These are phyloP conservation scores for Cercospora sojina DNA, from an alignment of 2,329 filamentous ascomycete species.

Conservation along the genomic window DNA sequence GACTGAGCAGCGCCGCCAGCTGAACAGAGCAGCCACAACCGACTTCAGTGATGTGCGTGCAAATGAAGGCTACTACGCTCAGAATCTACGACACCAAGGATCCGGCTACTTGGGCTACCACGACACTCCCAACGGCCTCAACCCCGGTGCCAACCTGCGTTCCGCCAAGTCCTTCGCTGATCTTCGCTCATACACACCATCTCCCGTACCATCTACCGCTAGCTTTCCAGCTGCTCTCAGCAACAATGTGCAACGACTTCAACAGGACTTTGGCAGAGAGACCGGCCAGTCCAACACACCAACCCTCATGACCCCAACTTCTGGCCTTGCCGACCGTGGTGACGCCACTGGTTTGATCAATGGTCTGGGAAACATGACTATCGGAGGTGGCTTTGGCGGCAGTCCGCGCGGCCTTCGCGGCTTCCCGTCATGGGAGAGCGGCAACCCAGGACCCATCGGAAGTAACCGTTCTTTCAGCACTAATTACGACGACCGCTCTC, in stretches of 20 bases:
- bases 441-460: constrained; percentile 60
- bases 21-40: constrained; percentile 94
- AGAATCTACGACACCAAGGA: constrained; percentile 74
- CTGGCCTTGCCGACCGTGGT: constrained; percentile 34
- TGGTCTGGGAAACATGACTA: constrained; percentile 60
- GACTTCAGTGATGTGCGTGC: constrained; percentile 85
- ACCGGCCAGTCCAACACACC: constrained; percentile 64
- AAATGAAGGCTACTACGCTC: constrained; percentile 71
- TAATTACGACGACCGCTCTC: constrained; percentile 56
- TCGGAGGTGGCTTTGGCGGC: constrained; percentile 53
- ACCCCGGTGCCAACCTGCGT: constrained; percentile 75
- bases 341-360: constrained; percentile 55
- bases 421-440: constrained; percentile 61
- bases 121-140: constrained; percentile 65
- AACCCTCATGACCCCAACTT: constrained; percentile 60
- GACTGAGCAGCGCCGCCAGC: constrained; percentile 75
- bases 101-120: constrained; percentile 75
- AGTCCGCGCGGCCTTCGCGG: constrained; percentile 61
- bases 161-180: constrained; percentile 97
- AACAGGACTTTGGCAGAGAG: constrained; percentile 56
- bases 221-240: constrained; percentile 74
- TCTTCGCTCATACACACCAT: constrained; percentile 89
- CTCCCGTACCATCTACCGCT: constrained; percentile 82
- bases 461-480: constrained; percentile 63
- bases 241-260: constrained; percentile 61